These are phyloP conservation scores for Pichia sp. DNA, from an alignment of 1,139 yeast genomes.

Conservation along the genomic window DNA sequence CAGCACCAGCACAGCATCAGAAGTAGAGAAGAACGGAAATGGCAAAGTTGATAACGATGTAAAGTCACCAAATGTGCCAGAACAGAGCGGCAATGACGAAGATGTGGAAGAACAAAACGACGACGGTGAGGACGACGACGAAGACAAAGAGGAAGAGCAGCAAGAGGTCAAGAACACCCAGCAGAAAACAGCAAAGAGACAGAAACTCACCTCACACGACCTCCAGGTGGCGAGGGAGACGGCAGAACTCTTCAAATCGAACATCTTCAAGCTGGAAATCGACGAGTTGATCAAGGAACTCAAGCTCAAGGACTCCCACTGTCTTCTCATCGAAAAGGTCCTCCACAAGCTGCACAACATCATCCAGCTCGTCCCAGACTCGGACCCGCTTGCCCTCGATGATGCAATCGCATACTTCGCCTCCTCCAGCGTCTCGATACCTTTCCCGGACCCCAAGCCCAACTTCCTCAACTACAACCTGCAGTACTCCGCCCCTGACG, in stretches of 20 bases:
- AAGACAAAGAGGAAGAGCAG: constrained; percentile 5
- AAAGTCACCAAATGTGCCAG: neutral
- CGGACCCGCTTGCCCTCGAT: constrained; percentile 46
- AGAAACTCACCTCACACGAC: constrained; percentile 62
- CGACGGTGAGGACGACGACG: neutral
- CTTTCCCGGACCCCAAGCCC: constrained; percentile 86
- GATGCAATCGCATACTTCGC: constrained; percentile 51
- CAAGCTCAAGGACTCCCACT: constrained; percentile 64
- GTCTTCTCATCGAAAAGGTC: constrained; percentile 66
- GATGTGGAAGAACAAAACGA: neutral
- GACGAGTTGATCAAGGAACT: constrained; percentile 85
- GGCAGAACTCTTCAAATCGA: constrained; percentile 88
- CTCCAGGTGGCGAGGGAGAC: constrained; percentile 90
- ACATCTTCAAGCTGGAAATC: constrained; percentile 88
- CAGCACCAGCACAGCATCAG: neutral
- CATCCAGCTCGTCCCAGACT: constrained; percentile 58
- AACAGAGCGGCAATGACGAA: too few relatives aligned
- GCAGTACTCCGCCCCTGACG: constrained; percentile 66
- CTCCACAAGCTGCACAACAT: constrained; percentile 72
- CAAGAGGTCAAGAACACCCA: too few relatives aligned
- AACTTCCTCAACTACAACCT: constrained; percentile 64
- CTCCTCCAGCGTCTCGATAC: constrained; percentile 54
- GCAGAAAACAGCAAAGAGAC: constrained; percentile 16
- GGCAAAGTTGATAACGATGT: neutral
- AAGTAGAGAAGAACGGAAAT: neutral